Evolutionary conservation across 495 filamentous ascomycete genomes (phyloP).

Genomic region (Podospora anserina): DNA sequence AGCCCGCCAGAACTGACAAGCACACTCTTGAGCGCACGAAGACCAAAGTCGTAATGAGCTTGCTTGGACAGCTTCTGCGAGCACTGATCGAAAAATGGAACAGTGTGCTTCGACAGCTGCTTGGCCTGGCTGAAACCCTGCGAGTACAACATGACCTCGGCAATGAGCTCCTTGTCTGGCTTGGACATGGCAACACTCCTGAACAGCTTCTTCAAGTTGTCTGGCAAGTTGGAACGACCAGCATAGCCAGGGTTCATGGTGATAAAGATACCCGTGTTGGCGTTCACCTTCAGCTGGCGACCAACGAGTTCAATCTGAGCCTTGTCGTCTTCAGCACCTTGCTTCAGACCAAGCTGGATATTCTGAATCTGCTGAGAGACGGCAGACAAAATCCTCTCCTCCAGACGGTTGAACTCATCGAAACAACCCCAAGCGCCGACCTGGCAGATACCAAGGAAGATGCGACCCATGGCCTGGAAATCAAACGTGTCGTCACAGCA

Average conservation of each 20-base stretch:
- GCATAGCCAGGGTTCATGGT: constrained; percentile 99
- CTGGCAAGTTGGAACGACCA: constrained; percentile 92
- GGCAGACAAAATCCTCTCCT: constrained; percentile 93
- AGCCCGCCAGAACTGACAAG: constrained; percentile 94
- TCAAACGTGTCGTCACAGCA: constrained; percentile 99
- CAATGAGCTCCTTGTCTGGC: constrained; percentile 98
- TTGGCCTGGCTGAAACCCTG: constrained; percentile 98
- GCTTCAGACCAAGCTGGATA: constrained; percentile 90
- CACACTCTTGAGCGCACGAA: constrained; percentile 96
- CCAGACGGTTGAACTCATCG: constrained; percentile 97
- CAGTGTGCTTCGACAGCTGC: constrained; percentile 83
- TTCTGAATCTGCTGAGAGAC: constrained; percentile 99
- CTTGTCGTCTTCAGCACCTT: constrained; percentile 70
- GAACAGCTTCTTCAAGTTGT: constrained; percentile 99
- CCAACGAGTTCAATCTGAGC: constrained; percentile 91
- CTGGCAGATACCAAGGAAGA: constrained; percentile 98
- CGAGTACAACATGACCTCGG: constrained; percentile 99
- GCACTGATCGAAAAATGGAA: constrained; percentile 97
- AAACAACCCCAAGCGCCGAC: constrained; percentile 99
- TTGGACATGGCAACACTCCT: constrained; percentile 99
- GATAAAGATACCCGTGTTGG: constrained; percentile 97
- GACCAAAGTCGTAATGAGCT: constrained; percentile 97
- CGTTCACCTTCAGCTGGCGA: constrained; percentile 78
- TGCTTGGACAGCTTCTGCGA: constrained; percentile 79
- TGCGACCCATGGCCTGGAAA: constrained; percentile 98